Conservation (phyloP, 2,329 filamentous ascomycete genomes). For the Passalora sequoiae region DNA sequence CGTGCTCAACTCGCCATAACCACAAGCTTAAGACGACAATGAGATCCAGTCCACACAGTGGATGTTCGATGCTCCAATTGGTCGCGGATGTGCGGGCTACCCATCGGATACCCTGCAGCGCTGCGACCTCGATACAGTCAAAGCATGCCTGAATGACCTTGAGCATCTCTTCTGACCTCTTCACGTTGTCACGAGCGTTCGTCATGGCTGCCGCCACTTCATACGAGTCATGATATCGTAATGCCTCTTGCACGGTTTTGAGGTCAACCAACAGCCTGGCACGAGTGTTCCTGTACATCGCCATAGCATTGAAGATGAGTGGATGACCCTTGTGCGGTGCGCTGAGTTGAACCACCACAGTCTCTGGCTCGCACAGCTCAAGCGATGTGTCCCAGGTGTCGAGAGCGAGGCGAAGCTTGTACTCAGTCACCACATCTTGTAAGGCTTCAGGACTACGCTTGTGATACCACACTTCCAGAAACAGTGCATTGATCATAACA, state of each 20-base stretch:
- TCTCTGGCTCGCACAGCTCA: constrained; percentile 86
- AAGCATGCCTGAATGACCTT: constrained; percentile 98
- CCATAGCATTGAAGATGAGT: constrained; percentile 96
- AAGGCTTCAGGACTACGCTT: constrained; percentile 96
- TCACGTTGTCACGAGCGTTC: constrained; percentile 84
- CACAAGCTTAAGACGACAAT: constrained; percentile 97
- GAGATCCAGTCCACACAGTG: constrained; percentile 89
- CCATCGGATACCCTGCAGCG: constrained; percentile 91
- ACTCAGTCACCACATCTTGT: constrained; percentile 95
- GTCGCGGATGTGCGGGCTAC: constrained; percentile 95
- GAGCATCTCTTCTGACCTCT: constrained; percentile 94
- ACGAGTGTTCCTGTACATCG: constrained; percentile 90
- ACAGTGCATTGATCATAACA: constrained; percentile 97
- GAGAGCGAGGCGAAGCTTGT: constrained; percentile 89
- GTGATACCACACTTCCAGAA: constrained; percentile 98
- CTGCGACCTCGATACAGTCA: constrained; percentile 94
- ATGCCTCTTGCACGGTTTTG: constrained; percentile 90
- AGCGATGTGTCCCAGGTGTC: constrained; percentile 99
- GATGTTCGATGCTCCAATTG: constrained; percentile 98
- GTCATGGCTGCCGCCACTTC: constrained; percentile 97
- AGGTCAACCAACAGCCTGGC: constrained; percentile 90
- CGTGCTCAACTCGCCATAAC: constrained; percentile 98
- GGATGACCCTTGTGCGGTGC: constrained; percentile 95
- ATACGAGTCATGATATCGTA: constrained; percentile 94
- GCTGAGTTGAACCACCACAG: constrained; percentile 79